These are phyloP conservation scores for Suhomyces bokatorum DNA, from an alignment of 1,139 yeast genomes.

Conservation along the genomic window DNA sequence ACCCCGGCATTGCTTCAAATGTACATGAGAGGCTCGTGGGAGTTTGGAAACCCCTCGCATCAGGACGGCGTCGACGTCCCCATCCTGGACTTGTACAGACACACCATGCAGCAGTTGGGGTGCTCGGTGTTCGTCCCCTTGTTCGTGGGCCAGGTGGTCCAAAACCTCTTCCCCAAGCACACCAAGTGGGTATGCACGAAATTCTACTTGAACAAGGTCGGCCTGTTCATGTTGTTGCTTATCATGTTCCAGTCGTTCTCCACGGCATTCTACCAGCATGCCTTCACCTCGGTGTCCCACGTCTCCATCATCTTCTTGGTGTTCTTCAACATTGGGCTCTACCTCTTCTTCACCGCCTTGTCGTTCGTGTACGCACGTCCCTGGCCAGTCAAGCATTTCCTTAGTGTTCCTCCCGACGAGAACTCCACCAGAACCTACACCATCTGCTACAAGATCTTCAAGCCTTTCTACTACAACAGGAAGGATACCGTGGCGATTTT, in stretches of 20 bases:
- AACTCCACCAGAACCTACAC: constrained; percentile 44
- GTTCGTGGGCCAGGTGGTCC: constrained; percentile 83
- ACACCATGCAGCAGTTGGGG: constrained; percentile 86
- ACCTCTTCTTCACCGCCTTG: constrained; percentile 67
- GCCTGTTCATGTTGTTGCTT: constrained; percentile 72
- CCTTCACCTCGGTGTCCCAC: constrained; percentile 70
- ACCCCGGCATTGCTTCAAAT: constrained; percentile 83
- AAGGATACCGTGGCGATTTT: constrained; percentile 75
- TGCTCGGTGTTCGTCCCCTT: constrained; percentile 80
- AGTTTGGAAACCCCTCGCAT: constrained; percentile 78
- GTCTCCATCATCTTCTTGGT: constrained; percentile 71
- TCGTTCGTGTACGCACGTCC: constrained; percentile 67
- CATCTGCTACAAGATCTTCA: constrained; percentile 40
- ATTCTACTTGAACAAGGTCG: constrained; percentile 66
- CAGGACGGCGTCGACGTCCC: constrained; percentile 45
- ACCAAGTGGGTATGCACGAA: constrained; percentile 60
- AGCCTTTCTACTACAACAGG: constrained; percentile 70
- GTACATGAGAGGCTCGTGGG: constrained; percentile 62
- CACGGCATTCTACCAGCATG: constrained; percentile 81
- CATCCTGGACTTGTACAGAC: constrained; percentile 59
- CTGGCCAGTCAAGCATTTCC: constrained; percentile 43
- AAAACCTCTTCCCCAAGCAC: constrained; percentile 65
- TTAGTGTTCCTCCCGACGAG: constrained; percentile 48
- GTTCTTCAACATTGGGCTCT: constrained; percentile 78
- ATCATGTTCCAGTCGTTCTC: constrained; percentile 86